A percentile compares a stretch with the other conserved stretches of the same genome.
Conservation (phyloP, 805 yeast species). For the Grigorovia humatica region DNA sequence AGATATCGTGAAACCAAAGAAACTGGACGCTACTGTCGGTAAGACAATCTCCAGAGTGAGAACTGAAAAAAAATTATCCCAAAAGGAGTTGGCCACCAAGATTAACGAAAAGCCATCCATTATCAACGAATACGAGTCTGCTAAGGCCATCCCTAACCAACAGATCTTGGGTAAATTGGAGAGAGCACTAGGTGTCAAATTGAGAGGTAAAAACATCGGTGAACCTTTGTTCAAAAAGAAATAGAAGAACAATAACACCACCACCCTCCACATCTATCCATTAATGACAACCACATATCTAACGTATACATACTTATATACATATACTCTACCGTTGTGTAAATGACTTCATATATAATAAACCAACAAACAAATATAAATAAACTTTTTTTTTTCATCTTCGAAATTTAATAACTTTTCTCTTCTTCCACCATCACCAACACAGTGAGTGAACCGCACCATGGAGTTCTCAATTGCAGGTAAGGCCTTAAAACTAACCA, state of each 20-base stretch:
- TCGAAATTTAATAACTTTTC: no score
- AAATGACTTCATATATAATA: no score
- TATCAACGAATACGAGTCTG: slow-evolving; percentile 93
- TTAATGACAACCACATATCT: no score
- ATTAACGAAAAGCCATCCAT: slow-evolving; percentile 93
- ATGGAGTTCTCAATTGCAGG: slow-evolving; percentile 51
- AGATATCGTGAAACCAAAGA: slow-evolving; percentile 87
- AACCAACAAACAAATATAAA: no score
- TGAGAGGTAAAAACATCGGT: slow-evolving; percentile 94
- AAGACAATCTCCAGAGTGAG: slow-evolving; percentile 78
- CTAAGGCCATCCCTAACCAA: slow-evolving; percentile 93
- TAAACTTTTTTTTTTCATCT: no score
- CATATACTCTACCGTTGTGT: no score
- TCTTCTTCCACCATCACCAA: neutral
- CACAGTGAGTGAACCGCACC: neutral
- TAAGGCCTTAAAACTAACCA: slow-evolving; percentile 65
- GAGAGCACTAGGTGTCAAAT: slow-evolving; percentile 86
- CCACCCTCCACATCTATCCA: no score
- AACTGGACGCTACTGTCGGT: slow-evolving; percentile 76
- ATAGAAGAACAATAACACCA: slow-evolving; percentile 10
- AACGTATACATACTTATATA: neutral
- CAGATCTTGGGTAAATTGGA: slow-evolving; percentile 87
- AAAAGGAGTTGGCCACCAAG: slow-evolving; percentile 92
- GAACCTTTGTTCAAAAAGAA: slow-evolving; percentile 56
- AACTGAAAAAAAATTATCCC: slow-evolving; percentile 79